Evolutionary conservation across 805 yeast species (phyloP), one percentile per base, ranked within the genome.

Genomic region (Lachancea quebecensis): DNA sequence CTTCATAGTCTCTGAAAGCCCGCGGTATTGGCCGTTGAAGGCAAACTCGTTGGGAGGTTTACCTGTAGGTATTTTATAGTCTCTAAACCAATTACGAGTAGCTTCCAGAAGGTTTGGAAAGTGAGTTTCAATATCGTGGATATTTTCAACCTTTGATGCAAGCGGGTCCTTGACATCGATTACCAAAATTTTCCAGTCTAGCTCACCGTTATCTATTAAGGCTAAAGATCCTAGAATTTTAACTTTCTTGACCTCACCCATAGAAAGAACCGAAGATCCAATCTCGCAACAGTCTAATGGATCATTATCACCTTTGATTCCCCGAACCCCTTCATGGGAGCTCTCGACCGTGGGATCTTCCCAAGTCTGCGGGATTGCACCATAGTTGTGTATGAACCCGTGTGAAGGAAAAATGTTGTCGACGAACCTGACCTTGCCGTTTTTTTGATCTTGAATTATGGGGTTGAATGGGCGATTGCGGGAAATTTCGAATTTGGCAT

Each of bases 281-380:
- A 91, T 87, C 59, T 91, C 99, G 60, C 96, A 81, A 38, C 90
- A 90, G 60, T 91, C 99, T 50, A 91, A 70, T 3, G 99, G 99
- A 66, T 91, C 99, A 60, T 88, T 86, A 68, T 91, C 99, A 50
- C 99, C 99, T 49, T 67, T 66, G 31, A 75, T 64, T 3, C 64
- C 54, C 51, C 73, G 75, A 59, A 68, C 73, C 48, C 77, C 69
- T 48, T 64, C 73, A 28, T 41, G 67, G 45, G 51, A 31, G 62
- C 55, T 67, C 71, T 53, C 58, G 42, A 69, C 70, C 47, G 82
- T 77, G n/a, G 95, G 95, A 61, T 93, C 95, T 67, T 91, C 99
- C 98, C 98, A 91, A 3, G 98, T 91, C 70, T 86, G 95, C 14
- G 95, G 90, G 55, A 86, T 72, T 2, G 95, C 91, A 38, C 96